Conservation (phyloP, 2,329 filamentous ascomycete species). For the Verticillium isaacii region DNA sequence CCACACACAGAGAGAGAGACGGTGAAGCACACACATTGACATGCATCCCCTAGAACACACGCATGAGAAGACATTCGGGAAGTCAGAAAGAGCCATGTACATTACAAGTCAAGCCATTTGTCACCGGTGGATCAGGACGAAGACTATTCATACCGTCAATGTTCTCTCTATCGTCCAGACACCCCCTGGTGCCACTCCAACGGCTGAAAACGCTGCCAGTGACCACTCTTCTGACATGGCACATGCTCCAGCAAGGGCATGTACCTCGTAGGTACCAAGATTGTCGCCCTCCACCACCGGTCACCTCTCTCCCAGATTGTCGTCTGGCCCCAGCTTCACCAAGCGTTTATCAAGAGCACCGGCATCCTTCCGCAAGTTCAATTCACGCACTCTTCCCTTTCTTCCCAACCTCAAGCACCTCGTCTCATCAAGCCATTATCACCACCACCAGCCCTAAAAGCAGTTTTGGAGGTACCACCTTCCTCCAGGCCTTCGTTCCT, state of each 20-base stretch:
- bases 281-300: slow-evolving; percentile 3
- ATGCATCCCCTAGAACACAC: not conserved
- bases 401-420: not conserved
- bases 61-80: slow-evolving; percentile 1
- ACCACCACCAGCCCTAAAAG: not conserved
- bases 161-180: slow-evolving; percentile 8
- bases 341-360: slow-evolving; percentile 8
- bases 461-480: no score
- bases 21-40: slow-evolving; percentile 8
- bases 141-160: slow-evolving; percentile 7
- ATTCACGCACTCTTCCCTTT: not conserved
- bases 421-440: not conserved
- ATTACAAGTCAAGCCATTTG: not conserved
- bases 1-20: slow-evolving; percentile 2
- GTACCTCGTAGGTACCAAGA: not conserved
- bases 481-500: not conserved
- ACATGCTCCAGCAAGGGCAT: slow-evolving; percentile 3
- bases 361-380: slow-evolving; percentile 6
- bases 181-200: slow-evolving; percentile 5
- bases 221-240: not conserved
- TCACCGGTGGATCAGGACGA: not conserved
- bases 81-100: slow-evolving; percentile 6
- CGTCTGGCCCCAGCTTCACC: not conserved
- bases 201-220: not conserved
- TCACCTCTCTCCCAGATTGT: not conserved